Evolutionary conservation across 2,329 filamentous ascomycete genomes (phyloP).

Genomic region (Hypoxylon sp.): DNA sequence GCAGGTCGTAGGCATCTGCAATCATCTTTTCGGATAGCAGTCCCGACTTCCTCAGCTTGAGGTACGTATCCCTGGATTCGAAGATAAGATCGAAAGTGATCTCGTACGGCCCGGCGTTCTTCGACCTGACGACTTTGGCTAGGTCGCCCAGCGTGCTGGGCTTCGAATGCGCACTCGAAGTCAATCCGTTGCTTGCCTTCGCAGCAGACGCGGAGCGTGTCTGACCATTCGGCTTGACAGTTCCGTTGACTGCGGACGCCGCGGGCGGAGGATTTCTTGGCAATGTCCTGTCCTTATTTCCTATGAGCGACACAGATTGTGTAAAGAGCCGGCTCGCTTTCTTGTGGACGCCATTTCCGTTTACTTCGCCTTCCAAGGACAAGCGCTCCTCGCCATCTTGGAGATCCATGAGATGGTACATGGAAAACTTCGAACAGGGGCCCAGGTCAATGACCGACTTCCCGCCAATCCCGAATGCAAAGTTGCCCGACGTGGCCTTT

Average conservation of each 20-base stretch:
- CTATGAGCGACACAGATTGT: conserved; percentile 24
- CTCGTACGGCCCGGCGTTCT: conserved; percentile 61
- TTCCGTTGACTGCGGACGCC: neutral
- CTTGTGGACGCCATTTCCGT: conserved; percentile 18
- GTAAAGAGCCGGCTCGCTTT: conserved; percentile 19
- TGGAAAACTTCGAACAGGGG: conserved; percentile 52
- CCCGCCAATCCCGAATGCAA: conserved; percentile 54
- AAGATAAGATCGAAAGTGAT: conserved; percentile 63
- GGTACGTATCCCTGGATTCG: conserved; percentile 45
- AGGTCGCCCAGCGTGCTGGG: conserved; percentile 44
- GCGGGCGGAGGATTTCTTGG: neutral
- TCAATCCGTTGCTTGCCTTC: conserved; percentile 3
- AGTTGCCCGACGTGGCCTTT: conserved; percentile 61
- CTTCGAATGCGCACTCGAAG: conserved; percentile 9
- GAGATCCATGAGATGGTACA: conserved; percentile 60
- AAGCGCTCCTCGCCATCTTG: conserved; percentile 38
- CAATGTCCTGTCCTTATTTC: conserved; percentile 13
- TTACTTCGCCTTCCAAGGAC: neutral
- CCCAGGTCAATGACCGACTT: conserved; percentile 50
- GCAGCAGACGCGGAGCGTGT: neutral
- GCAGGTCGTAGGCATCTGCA: conserved; percentile 42
- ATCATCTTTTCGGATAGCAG: conserved; percentile 49
- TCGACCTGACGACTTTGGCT: conserved; percentile 55
- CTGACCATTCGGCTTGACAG: neutral
- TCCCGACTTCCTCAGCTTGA: conserved; percentile 47